Conservation (phyloP, 495 filamentous ascomycete genomes). For the Talaromyces wortmannii region DNA sequence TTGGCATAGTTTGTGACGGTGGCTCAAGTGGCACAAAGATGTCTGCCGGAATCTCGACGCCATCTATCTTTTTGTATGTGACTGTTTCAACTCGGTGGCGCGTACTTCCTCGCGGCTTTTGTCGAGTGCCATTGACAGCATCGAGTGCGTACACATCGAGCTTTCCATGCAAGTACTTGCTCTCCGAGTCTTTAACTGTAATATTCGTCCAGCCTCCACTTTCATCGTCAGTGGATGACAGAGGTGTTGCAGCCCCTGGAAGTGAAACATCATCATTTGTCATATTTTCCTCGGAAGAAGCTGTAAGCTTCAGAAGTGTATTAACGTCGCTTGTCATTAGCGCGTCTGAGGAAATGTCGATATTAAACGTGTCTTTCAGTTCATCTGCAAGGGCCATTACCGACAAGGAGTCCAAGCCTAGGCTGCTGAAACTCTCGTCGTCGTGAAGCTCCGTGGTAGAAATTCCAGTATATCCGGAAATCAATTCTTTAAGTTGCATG, state of each 20-base stretch:
- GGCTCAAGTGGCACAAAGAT: constrained; percentile 24
- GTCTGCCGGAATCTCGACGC: constrained; percentile 25
- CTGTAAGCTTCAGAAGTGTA: not conserved
- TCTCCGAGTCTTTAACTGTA: too few species aligned
- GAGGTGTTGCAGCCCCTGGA: too few species aligned
- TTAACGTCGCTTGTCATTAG: constrained; percentile 4
- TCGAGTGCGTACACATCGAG: too few species aligned
- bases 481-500: too few species aligned
- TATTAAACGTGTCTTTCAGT: not conserved
- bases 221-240: too few species aligned
- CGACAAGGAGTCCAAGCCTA: not conserved
- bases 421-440: not conserved
- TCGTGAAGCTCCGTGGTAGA: not conserved
- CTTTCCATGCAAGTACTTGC: too few species aligned
- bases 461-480: not conserved
- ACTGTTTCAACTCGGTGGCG: constrained; percentile 18
- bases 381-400: not conserved
- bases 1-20: constrained; percentile 7
- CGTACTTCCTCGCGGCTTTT: not conserved
- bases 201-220: too few species aligned
- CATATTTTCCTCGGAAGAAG: too few species aligned
- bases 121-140: not conserved
- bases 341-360: not conserved
- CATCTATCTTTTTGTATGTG: constrained; percentile 23
- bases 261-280: too few species aligned